Evolutionary conservation across 371 early-diverging fungal species (phyloP), one percentile per base, ranked within the genome.

Genomic region (Rhizopus sp.): DNA sequence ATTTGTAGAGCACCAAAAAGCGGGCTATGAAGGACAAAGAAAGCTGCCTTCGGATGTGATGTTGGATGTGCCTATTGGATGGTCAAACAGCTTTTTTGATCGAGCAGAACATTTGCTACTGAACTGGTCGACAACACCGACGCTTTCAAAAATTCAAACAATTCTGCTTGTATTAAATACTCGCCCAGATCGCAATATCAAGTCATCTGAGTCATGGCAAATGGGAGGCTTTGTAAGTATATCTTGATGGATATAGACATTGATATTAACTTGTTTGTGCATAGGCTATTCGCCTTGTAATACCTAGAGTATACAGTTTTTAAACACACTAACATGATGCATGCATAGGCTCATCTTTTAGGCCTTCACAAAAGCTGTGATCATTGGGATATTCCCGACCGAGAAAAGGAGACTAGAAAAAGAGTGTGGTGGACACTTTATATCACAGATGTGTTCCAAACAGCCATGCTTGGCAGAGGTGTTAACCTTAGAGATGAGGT

Each of bases 361-460:
- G 77, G 74, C 9, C 32, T 77, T 10, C 60, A 77, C 54, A 56
- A 70, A 9, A 47, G 59, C 40, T 77, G 77, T 54, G 72, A 71
- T 30, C 55, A 69, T 15, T 74, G 74, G 72, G 62, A 69, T 45
- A 69, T 77, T 4, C 61, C 74, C 9, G 44, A 65, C 15, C 50
- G 54, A 15, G 78, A 78, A 51, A 72, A 74, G 15, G 60, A 74
- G 17, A 69, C 71, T 1, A 53, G 78, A 6, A 72, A 72, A 55
- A 53, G 78, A 17, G 47, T 72, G 4, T 78, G 75, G 72, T 78
- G 78, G 78, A 59, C 65, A 1, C 46, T 74, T 4, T 78, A 72
- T 41, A 62, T 70, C 7, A 68, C 65, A 12, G 78, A 78, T 51
- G 47, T 75, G 37, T 78, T 74, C 16, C 71, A 72, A 37, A 55